Conservation (phyloP, 2,329 filamentous ascomycete species). For the Hypoxylon rubiginosum region DNA sequence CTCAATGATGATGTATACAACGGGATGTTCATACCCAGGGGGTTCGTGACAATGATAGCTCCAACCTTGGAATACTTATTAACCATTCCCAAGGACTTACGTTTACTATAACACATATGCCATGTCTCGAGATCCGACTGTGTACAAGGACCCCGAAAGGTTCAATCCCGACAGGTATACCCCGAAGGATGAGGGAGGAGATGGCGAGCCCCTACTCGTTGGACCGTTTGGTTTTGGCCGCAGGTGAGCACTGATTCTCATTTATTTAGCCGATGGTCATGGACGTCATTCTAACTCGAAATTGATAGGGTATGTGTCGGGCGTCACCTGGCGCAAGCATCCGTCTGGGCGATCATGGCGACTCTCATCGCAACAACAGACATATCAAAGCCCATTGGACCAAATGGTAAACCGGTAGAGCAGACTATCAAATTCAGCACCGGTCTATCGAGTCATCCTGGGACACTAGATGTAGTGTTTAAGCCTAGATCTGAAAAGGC, state of each 20-base stretch:
- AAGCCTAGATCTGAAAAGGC: slow-evolving; percentile 36
- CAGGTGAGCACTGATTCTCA: slow-evolving; percentile 20
- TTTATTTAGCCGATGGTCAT: not conserved
- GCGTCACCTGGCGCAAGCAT: slow-evolving; percentile 37
- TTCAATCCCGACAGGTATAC: slow-evolving; percentile 37
- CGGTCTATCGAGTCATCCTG: slow-evolving; percentile 39
- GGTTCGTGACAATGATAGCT: not conserved
- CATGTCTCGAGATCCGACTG: slow-evolving; percentile 32
- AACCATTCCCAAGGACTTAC: slow-evolving; percentile 22
- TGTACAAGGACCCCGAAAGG: slow-evolving; percentile 37
- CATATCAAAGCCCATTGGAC: slow-evolving; percentile 36
- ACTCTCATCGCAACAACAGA: slow-evolving; percentile 39
- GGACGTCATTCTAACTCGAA: slow-evolving; percentile 1
- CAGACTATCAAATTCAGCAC: slow-evolving; percentile 39
- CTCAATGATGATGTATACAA: slow-evolving; percentile 67
- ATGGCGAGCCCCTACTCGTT: slow-evolving; percentile 33
- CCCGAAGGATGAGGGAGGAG: slow-evolving; percentile 33
- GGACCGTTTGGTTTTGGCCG: slow-evolving; percentile 39
- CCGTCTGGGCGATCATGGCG: slow-evolving; percentile 39
- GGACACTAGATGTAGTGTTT: slow-evolving; percentile 38
- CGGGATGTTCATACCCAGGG: slow-evolving; percentile 40
- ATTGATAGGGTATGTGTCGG: slow-evolving; percentile 34
- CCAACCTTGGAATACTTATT: not conserved
- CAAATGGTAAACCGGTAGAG: slow-evolving; percentile 34
- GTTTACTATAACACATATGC: slow-evolving; percentile 40